Conservation (phyloP, 768 basidiomycete genomes). For the Pisolithus microcarpus region DNA sequence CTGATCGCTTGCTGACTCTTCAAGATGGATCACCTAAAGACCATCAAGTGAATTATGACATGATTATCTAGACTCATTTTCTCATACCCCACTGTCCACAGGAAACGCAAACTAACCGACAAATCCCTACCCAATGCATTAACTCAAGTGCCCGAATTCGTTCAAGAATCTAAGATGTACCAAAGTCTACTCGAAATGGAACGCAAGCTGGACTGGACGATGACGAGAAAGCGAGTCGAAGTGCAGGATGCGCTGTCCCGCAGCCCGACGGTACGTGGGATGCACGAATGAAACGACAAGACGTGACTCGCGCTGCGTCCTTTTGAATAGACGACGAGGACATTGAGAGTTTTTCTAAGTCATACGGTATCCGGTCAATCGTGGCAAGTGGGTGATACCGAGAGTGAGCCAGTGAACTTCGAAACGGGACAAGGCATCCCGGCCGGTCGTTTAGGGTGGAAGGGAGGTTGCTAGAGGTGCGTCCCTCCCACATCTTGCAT, state of each 20-base stretch:
- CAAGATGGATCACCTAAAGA: constrained; percentile 25
- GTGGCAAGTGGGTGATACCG: constrained; percentile 62
- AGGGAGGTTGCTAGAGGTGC: constrained; percentile 75
- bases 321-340: constrained; percentile 64
- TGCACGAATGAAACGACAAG: background rate
- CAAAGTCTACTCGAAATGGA: constrained; percentile 83
- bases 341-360: constrained; percentile 77
- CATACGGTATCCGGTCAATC: constrained; percentile 80
- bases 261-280: constrained; percentile 46
- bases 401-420: constrained; percentile 41
- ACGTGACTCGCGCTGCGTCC: background rate
- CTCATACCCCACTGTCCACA: constrained; percentile 22
- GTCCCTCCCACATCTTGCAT: constrained; percentile 13
- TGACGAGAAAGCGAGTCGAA: constrained; percentile 83
- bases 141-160: constrained; percentile 65
- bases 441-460: constrained; percentile 87
- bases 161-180: constrained; percentile 81
- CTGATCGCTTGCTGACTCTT: no score
- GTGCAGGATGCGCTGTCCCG: constrained; percentile 82
- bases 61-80: background rate
- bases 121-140: constrained; percentile 73
- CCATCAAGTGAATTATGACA: constrained; percentile 24
- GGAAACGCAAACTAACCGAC: constrained; percentile 74
- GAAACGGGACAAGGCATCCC: constrained; percentile 87
- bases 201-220: constrained; percentile 90